Base-by-base conservation (phyloP, 2,329 filamentous ascomycete species). In the Metarhizium rileyi region DNA sequence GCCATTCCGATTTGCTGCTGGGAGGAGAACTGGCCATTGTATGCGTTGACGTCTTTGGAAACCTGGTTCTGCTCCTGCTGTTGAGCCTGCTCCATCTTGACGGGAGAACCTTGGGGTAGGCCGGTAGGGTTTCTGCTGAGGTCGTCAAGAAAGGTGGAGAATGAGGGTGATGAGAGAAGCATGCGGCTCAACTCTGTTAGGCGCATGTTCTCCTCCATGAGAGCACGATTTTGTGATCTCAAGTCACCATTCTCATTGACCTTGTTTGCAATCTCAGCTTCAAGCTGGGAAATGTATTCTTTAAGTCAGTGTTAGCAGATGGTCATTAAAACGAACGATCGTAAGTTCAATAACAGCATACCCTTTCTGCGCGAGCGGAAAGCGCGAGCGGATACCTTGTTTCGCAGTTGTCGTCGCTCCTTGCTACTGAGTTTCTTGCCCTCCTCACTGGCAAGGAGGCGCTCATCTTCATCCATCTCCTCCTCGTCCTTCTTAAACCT, bases 371-470 rank as follows among this genome's bases (percentile, higher is more conserved):
- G 79, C n/a, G 90, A 96, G 50, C 93, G 86, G 82, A 98, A 98
- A 47, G 91, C 91, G 58, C 93, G 88, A 54, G 93, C 93, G 40
- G 93, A 98, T 4, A 98, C 93, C 72, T 98, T 98, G 79, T 98
- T 98, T 56, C 93, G 83, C n/a, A 98, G 78, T 69, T 97, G 93
- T 57, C 93, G 84, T 53, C 93, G 84, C 70, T 97, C 90, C 73
- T 97, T 97, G 75, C 89, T 95, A 70, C 84, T 93, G n/a, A 98
- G 79, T 75, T 96, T 96, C 83, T 98, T 98, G 61, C 91, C 93
- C 70, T 96, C 91, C 62, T 98, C 93, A 53, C 90, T 96, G n/a
- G 89, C 89, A 22, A 96, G 76, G 9, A 96, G 76, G 57, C 88
- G 80, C 75, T 97, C 93, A 60, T 97, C 93, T 67, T 96, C 91